Percentiles rank a stretch among this genome's conserved stretches.
These are phyloP conservation scores for Entomortierella beljakovae DNA, from an alignment of 192 early-diverging fungal genomes.

Conservation along the genomic window DNA sequence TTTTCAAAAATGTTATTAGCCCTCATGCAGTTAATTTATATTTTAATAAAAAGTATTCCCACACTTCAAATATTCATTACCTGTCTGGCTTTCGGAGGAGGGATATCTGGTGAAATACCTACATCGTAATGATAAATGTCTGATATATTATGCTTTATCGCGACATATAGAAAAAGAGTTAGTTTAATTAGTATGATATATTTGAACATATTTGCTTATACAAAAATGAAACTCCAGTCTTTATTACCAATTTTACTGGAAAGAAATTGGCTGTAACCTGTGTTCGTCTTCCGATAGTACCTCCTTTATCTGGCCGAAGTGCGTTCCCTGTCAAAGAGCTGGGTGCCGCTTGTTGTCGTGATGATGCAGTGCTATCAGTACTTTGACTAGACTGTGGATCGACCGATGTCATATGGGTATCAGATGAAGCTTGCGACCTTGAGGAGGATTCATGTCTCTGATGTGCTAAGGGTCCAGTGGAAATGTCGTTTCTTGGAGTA, in stretches of 20 bases:
- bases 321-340: constrained; percentile 8
- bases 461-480: neutral
- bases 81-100: constrained; percentile 72
- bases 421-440: neutral
- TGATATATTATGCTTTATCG: too few relatives aligned
- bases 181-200: neutral
- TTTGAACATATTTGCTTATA: neutral
- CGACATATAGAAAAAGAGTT: neutral
- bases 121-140: constrained; percentile 88
- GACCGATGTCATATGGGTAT: neutral
- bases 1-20: too few relatives aligned
- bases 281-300: neutral
- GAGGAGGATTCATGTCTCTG: neutral
- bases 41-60: too few relatives aligned
- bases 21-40: too few relatives aligned
- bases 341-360: too few relatives aligned
- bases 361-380: too few relatives aligned
- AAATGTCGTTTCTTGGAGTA: neutral
- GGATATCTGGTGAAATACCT: constrained; percentile 76
- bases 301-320: constrained; percentile 3
- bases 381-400: too few relatives aligned
- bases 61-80: too few relatives aligned
- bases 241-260: constrained; percentile 2
- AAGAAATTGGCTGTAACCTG: constrained; percentile 18
- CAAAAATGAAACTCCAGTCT: neutral